phyloP scores from a whole-genome alignment of 139 green algal species.

The Bryopsis sp. region DNA sequence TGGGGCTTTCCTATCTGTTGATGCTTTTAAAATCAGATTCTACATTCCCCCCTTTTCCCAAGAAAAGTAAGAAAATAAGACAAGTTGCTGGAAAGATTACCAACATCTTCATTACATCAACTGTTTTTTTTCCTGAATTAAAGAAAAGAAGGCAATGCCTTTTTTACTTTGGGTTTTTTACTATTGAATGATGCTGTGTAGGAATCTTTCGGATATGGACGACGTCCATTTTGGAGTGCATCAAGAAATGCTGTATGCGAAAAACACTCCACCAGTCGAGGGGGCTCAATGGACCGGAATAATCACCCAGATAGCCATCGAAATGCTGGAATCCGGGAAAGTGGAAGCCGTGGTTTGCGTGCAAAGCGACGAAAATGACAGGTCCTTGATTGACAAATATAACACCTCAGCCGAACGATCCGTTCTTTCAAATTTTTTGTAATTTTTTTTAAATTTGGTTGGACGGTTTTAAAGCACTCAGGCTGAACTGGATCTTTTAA shows the following conservation, averaged over 20 bases:
- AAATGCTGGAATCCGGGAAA: slow-evolving; percentile 50
- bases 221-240: slow-evolving; percentile 79
- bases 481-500: too few species aligned
- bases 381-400: slow-evolving; percentile 29
- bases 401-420: too few species aligned
- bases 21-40: not conserved
- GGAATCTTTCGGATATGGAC: slow-evolving; percentile 50
- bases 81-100: not conserved
- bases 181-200: slow-evolving; percentile 12
- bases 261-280: slow-evolving; percentile 44
- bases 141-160: not conserved
- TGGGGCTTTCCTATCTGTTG: not conserved
- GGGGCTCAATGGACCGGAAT: slow-evolving; percentile 95
- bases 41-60: not conserved
- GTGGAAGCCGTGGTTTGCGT: slow-evolving; percentile 96
- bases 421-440: too few species aligned
- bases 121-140: not conserved
- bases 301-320: slow-evolving; percentile 58
- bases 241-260: slow-evolving; percentile 68
- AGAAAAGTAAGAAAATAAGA: not conserved
- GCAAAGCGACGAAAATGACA: slow-evolving; percentile 70
- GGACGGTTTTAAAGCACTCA: too few species aligned
- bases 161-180: not conserved
- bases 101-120: not conserved
- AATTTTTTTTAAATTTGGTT: too few species aligned